phyloP scores from a whole-genome alignment of 441 rosid species.

The Corymbia calophylla region DNA sequence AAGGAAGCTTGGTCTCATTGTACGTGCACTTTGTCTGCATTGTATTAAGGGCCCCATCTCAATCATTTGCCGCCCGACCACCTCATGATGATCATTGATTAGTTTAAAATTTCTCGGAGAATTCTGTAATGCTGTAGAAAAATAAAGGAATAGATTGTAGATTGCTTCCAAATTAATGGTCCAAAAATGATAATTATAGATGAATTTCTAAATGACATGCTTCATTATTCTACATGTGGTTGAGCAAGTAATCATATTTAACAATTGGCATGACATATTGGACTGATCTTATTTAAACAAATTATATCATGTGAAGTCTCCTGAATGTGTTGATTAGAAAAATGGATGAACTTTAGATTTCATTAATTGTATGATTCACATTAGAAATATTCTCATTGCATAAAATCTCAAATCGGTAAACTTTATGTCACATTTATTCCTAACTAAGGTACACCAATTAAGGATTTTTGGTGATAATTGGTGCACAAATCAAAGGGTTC shows the following conservation, averaged over 20 bases:
- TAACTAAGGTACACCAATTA: rapidly evolving
- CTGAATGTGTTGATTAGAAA: not conserved
- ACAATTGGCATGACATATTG: not conserved
- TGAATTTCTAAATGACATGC: not conserved
- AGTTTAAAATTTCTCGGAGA: not conserved
- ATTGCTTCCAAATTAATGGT: not conserved
- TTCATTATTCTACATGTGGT: not conserved
- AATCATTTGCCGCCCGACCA: conserved; percentile 8
- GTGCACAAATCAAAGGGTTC: not conserved
- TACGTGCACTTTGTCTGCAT: not conserved
- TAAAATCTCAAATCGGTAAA: not conserved
- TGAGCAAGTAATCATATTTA: not conserved
- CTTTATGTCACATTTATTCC: rapidly evolving
- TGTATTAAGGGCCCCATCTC: not conserved
- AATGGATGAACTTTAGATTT: not conserved
- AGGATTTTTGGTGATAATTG: not conserved
- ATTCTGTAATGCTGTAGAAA: not conserved
- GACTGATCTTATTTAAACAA: not conserved
- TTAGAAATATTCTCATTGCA: not conserved
- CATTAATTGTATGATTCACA: not conserved
- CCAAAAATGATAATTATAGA: not conserved
- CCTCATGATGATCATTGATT: not conserved
- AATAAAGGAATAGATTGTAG: not conserved
- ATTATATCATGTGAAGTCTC: not conserved
- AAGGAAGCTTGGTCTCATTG: not conserved